These are phyloP conservation scores for Cordyceps militaris DNA, from an alignment of 2,329 filamentous ascomycete species.

Conservation along the genomic window DNA sequence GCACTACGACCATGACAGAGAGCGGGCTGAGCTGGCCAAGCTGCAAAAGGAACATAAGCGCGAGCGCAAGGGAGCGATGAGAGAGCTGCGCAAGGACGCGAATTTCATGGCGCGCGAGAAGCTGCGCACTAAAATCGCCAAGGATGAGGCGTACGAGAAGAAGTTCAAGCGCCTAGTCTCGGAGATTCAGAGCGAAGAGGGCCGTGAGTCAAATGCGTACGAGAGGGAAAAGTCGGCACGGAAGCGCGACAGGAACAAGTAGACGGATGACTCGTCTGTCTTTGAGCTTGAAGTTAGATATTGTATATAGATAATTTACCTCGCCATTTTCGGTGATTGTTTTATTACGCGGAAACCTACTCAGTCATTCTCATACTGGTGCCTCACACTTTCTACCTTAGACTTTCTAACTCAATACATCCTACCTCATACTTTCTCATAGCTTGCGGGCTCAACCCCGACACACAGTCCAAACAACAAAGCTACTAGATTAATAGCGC, in stretches of 20 bases:
- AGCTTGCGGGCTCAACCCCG: too few species aligned
- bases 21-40: slow-evolving; percentile 77
- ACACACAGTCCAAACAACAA: too few species aligned
- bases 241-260: slow-evolving; percentile 53
- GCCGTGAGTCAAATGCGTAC: slow-evolving; percentile 78
- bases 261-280: slow-evolving; percentile 13
- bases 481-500: too few species aligned
- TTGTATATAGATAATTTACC: too few species aligned
- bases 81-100: slow-evolving; percentile 90
- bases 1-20: slow-evolving; percentile 93
- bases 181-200: slow-evolving; percentile 94
- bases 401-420: too few species aligned
- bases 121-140: slow-evolving; percentile 85
- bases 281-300: too few species aligned
- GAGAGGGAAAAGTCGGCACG: slow-evolving; percentile 75
- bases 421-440: too few species aligned
- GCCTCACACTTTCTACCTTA: too few species aligned
- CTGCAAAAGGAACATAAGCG: slow-evolving; percentile 87
- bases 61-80: slow-evolving; percentile 89
- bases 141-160: slow-evolving; percentile 88
- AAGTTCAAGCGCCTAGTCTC: slow-evolving; percentile 89
- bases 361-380: too few species aligned
- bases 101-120: slow-evolving; percentile 90
- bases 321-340: too few species aligned
- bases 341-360: too few species aligned